phyloP scores from a whole-genome alignment of 345 rosid species.

The Euclidium syriacum region DNA sequence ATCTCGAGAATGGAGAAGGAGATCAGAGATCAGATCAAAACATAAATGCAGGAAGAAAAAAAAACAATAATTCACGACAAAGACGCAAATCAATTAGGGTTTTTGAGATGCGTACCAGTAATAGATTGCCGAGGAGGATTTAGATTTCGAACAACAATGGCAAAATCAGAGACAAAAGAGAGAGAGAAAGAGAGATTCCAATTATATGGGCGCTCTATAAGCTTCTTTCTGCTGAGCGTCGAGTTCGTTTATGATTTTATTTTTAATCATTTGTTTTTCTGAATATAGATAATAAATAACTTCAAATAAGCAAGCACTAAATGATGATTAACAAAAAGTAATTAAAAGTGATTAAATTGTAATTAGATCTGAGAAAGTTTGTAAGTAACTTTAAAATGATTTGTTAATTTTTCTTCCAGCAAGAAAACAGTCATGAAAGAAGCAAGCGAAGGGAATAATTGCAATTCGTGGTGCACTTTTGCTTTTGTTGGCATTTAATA shows the following conservation, averaged over 20 bases:
- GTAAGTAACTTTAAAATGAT: conserved; percentile 19
- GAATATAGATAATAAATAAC: not conserved
- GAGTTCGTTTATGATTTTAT: conserved; percentile 22
- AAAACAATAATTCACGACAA: conserved; percentile 10
- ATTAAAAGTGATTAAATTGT: not conserved
- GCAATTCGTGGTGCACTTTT: conserved; percentile 28
- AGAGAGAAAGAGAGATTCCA: conserved; percentile 10
- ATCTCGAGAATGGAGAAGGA: conserved; percentile 31
- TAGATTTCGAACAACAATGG: conserved; percentile 30
- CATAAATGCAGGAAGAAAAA: not conserved
- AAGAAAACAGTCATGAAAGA: conserved; percentile 22
- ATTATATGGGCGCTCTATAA: conserved; percentile 17
- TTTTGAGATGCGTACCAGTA: conserved; percentile 37
- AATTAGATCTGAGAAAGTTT: conserved; percentile 25
- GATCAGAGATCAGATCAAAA: conserved; percentile 27
- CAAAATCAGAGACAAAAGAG: conserved; percentile 18
- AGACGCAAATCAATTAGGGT: conserved; percentile 28
- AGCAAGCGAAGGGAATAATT: conserved; percentile 22
- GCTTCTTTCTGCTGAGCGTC: not conserved
- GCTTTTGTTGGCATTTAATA: conserved; percentile 29
- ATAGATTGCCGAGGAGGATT: not conserved
- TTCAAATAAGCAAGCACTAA: not conserved
- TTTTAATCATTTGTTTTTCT: not conserved
- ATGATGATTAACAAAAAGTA: conserved; percentile 1
- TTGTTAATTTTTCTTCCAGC: conserved; percentile 16